Evolutionary conservation across 1,139 yeast genomes (phyloP).

Genomic region (Geotrichum citri-aurantii): DNA sequence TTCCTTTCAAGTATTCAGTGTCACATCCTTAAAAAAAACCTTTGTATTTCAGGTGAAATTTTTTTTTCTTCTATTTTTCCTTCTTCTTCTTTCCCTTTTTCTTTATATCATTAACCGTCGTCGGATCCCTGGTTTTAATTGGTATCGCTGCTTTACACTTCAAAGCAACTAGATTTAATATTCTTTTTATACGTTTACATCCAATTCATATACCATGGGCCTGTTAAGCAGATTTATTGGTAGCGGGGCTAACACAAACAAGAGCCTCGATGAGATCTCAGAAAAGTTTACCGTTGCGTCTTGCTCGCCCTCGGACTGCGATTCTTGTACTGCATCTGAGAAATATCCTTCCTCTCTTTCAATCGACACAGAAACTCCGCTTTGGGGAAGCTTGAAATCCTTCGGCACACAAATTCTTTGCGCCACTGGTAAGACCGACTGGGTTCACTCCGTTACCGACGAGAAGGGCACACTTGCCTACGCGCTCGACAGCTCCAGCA

Average conservation of each 20-base stretch:
- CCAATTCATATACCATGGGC: slow-evolving; percentile 5
- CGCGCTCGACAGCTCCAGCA: slow-evolving; percentile 33
- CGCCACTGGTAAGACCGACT: slow-evolving; percentile 78
- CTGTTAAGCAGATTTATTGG: slow-evolving; percentile 4
- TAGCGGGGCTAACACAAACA: slow-evolving; percentile 20
- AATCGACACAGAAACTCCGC: slow-evolving; percentile 44
- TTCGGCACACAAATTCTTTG: slow-evolving; percentile 68
- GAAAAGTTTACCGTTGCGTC: slow-evolving; percentile 23
- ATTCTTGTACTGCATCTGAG: slow-evolving; percentile 19
- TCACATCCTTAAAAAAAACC: background rate
- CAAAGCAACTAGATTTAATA: background rate
- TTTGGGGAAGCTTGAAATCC: slow-evolving; percentile 69
- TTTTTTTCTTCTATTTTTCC: background rate
- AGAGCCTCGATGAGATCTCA: slow-evolving; percentile 36
- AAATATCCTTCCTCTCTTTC: slow-evolving; percentile 55
- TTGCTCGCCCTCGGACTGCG: slow-evolving; percentile 30
- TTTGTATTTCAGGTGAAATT: background rate
- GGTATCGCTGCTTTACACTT: background rate
- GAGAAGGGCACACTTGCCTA: slow-evolving; percentile 48
- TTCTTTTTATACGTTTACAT: background rate
- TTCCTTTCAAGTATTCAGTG: background rate
- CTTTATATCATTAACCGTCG: background rate
- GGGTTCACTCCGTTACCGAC: slow-evolving; percentile 72
- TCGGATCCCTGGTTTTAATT: background rate
- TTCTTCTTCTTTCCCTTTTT: background rate